Percentiles rank a stretch among this genome's conserved stretches.
Conservation (phyloP, 2,329 filamentous ascomycete genomes). For the Lasiodiplodia hormozganensis region DNA sequence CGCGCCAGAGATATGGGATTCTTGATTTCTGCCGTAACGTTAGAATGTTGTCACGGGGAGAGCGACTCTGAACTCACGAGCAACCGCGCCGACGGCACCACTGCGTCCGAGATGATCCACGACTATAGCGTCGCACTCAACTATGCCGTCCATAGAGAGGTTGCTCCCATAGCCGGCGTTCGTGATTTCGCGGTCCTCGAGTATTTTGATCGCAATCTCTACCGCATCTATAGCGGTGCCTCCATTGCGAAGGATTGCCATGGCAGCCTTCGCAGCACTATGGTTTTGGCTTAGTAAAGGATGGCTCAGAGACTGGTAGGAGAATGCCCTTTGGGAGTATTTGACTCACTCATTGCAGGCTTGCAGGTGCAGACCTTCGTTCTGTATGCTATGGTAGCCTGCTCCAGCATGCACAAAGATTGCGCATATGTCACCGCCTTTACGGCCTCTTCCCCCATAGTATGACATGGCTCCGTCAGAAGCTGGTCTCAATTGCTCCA, state of each 20-base stretch:
- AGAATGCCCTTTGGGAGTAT: not conserved
- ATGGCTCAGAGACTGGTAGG: not conserved
- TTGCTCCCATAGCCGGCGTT: conserved; percentile 98
- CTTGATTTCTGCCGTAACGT: conserved; percentile 71
- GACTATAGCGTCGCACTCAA: conserved; percentile 93
- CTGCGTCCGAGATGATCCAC: conserved; percentile 91
- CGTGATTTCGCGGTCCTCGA: conserved; percentile 95
- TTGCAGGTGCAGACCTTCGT: conserved; percentile 82
- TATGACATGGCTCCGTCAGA: conserved; percentile 13
- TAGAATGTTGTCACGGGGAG: conserved; percentile 28
- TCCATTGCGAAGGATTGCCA: conserved; percentile 80
- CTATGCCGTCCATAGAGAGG: conserved; percentile 83
- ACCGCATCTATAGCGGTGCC: conserved; percentile 86
- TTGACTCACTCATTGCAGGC: conserved; percentile 83
- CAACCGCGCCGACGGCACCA: conserved; percentile 89
- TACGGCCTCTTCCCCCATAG: not conserved
- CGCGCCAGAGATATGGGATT: conserved; percentile 92
- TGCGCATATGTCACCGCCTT: conserved; percentile 54
- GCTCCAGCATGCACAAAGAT: conserved; percentile 97
- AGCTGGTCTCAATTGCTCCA: not conserved
- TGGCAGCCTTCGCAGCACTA: conserved; percentile 83
- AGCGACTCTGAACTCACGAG: conserved; percentile 68
- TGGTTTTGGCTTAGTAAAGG: not conserved
- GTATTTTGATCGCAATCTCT: conserved; percentile 82
- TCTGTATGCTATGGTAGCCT: conserved; percentile 87